phyloP scores from a whole-genome alignment of 768 basidiomycete species.

The Pleurotus platypus region DNA sequence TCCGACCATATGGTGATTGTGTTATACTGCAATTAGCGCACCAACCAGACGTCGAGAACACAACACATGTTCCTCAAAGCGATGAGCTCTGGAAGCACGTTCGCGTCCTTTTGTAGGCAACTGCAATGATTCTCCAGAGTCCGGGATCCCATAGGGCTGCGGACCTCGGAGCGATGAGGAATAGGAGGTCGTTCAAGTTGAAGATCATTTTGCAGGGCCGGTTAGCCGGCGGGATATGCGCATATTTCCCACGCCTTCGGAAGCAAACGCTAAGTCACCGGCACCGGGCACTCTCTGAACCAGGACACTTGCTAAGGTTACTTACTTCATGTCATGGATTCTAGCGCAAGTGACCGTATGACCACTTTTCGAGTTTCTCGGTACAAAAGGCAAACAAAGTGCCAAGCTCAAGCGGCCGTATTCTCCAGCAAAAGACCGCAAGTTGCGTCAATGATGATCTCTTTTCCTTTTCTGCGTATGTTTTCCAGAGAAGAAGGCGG shows the following conservation, averaged over 20 bases:
- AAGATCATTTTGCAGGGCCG: slow-evolving; percentile 3
- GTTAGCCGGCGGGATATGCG: neutral
- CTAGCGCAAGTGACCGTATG: no score
- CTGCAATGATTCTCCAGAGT: neutral
- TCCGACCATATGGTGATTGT: slow-evolving; percentile 5
- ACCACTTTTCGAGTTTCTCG: no score
- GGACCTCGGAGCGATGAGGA: neutral
- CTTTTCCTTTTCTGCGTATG: no score
- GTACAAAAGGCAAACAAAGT: no score
- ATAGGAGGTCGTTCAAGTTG: neutral
- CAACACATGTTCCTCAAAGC: slow-evolving; percentile 1
- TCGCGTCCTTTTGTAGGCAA: neutral
- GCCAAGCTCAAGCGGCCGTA: no score
- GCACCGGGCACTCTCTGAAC: no score
- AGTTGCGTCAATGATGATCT: no score
- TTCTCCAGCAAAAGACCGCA: neutral
- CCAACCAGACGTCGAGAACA: slow-evolving; percentile 5
- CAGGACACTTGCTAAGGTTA: no score
- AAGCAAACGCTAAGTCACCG: neutral
- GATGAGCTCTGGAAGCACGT: slow-evolving; percentile 4
- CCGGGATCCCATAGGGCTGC: neutral
- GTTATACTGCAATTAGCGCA: slow-evolving; percentile 5
- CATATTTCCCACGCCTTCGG: neutral
- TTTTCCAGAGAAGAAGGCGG: no score
- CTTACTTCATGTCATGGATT: no score